These are phyloP conservation scores for Quercus tomentella DNA, from an alignment of 331 rosid species.

Conservation along the genomic window DNA sequence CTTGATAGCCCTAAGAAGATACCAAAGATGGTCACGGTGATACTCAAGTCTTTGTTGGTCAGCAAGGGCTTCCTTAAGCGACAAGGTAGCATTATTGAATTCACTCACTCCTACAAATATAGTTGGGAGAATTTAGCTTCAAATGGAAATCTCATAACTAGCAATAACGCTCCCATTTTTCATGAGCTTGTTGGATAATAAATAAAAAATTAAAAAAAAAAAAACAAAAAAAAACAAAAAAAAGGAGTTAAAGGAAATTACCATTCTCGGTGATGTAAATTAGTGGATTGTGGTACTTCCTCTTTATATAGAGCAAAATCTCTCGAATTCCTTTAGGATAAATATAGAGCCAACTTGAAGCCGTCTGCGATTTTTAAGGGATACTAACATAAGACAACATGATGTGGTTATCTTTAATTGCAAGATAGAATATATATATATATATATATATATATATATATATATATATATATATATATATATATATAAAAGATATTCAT, in stretches of 20 bases:
- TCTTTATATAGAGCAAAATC: too few species aligned
- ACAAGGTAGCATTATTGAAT: conserved; percentile 33
- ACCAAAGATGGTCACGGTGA: conserved; percentile 27
- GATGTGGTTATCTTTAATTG: too few species aligned
- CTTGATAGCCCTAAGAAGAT: conserved; percentile 32
- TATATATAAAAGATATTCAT: too few species aligned
- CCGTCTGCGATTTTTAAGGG: conserved; percentile 25
- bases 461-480: too few species aligned
- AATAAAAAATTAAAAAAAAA: too few species aligned
- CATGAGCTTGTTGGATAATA: neutral
- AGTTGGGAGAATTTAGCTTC: neutral
- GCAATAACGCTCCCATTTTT: neutral
- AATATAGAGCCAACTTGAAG: conserved; percentile 17
- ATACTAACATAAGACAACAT: too few species aligned
- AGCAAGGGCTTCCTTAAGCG: conserved; percentile 20
- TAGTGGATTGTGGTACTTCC: too few species aligned
- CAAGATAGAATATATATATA: neutral
- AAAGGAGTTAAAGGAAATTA: conserved; percentile 5
- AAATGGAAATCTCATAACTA: neutral
- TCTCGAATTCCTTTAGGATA: too few species aligned
- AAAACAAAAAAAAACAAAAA: too few species aligned
- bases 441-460: too few species aligned
- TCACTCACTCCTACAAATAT: conserved; percentile 39
- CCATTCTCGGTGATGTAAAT: conserved; percentile 52
- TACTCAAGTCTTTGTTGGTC: conserved; percentile 37